phyloP scores from a whole-genome alignment of 2,329 filamentous ascomycete species.

The Tolypocladium tundrense region DNA sequence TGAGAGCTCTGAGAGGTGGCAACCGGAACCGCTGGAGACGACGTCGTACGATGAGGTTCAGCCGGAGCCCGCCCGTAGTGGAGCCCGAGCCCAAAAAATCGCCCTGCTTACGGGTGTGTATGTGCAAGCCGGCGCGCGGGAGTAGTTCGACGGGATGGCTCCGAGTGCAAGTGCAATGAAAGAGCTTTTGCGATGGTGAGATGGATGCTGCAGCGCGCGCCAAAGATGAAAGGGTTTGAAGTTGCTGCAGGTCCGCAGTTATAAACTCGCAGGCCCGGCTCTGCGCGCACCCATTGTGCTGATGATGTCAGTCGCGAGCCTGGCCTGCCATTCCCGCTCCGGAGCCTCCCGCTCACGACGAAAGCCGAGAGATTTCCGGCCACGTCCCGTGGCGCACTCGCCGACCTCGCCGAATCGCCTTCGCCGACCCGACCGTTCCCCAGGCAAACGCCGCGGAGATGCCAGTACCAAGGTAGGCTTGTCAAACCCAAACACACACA shows the following conservation, averaged over 20 bases:
- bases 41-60: not conserved
- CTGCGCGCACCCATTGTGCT: too few species aligned
- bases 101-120: not conserved
- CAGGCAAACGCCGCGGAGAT: not conserved
- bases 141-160: not conserved
- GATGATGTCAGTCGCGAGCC: not conserved
- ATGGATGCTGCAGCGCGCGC: not conserved
- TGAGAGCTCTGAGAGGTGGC: not conserved
- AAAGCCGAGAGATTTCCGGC: not conserved
- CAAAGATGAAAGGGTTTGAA: not conserved
- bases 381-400: not conserved
- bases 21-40: not conserved
- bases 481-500: constrained; percentile 4
- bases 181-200: not conserved
- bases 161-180: not conserved
- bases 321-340: not conserved
- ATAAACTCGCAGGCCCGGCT: not conserved
- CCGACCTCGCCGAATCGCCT: too few species aligned
- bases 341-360: not conserved
- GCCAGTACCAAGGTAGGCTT: not conserved
- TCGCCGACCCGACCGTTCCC: not conserved
- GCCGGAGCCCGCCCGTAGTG: not conserved
- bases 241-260: not conserved
- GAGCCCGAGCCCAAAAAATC: not conserved
- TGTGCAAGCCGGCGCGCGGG: not conserved